Evolutionary conservation across 805 yeast genomes (phyloP), one percentile per base, ranked within the genome.

Genomic region (Spathaspora gorwiae): DNA sequence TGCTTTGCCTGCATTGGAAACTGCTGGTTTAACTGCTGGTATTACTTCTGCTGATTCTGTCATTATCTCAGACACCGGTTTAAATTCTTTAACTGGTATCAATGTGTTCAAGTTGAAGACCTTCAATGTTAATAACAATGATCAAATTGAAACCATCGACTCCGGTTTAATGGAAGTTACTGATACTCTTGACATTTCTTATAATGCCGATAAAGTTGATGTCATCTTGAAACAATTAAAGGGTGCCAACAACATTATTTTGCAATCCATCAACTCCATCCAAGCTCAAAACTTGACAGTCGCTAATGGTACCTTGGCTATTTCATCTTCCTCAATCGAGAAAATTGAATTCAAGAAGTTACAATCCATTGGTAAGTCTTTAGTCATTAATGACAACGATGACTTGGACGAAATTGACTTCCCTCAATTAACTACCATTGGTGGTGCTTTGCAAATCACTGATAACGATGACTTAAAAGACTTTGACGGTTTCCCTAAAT

Each of bases 381-480:
- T 94, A 59, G 70, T 90, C 54, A 70, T 94, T 60, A 72, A 72
- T 65, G 74, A 83, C 55, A 94, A 94, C 79, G 76, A 79, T 51
- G 78, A 85, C 45, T 80, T 94, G 67, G 78, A 79, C 58, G 76
- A 73, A 56, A 55, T 87, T 48, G 81, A 83, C 54, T 84, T 89
- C 77, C 73, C 86, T 43, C 66, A 76, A 64, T 80, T 94, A 70
- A 75, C 82, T 50, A 53, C 78, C 41, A 74, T 94, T 60, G 95
- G 92, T 66, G 98, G 99, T 80, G 99, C 97, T 70, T 87, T 94
- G 68, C 83, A 79, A 59, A 74, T 94, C 63, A 81, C 87, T 53
- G 88, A 90, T 82, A 94, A 94, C 85, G 72, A 87, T 54, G 68
- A 76, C 45, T 81, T 92, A 65, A 67, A 64, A 41, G 58, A 76